phyloP scores from a whole-genome alignment of 2,329 filamentous ascomycete species.

The Sporothrix globosa region DNA sequence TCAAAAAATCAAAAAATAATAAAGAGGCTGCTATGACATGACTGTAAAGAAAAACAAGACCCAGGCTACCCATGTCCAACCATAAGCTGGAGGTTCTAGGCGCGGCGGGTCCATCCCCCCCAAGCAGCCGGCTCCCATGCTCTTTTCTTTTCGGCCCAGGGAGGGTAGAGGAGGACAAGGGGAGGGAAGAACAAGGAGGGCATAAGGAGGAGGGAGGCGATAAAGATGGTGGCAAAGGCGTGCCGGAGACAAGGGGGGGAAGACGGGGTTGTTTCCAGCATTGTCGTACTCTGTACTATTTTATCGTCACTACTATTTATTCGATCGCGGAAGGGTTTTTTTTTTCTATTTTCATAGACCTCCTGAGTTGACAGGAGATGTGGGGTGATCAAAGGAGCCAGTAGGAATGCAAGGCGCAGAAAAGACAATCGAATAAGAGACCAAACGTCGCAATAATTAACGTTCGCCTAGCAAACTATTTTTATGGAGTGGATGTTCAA shows the following conservation, averaged over 20 bases:
- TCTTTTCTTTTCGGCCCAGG: neutral
- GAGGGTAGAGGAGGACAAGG: constrained; percentile 3
- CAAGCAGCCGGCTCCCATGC: constrained; percentile 28
- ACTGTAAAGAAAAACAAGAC: neutral
- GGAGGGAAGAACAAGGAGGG: neutral
- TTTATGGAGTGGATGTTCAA: neutral
- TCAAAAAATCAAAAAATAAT: no score
- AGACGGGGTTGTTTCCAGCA: no score
- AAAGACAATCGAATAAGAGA: neutral
- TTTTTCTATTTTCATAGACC: neutral
- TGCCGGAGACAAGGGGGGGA: neutral
- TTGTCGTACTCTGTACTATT: neutral
- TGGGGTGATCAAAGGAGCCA: constrained; percentile 7
- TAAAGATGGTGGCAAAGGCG: constrained; percentile 2
- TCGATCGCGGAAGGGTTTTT: neutral
- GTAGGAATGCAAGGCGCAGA: neutral
- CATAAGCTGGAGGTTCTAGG: constrained; percentile 11
- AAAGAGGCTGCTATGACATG: neutral
- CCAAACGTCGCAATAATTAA: neutral
- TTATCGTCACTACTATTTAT: neutral
- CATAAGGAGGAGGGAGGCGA: constrained; percentile 8
- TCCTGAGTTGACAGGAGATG: constrained; percentile 22
- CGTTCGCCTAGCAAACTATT: neutral
- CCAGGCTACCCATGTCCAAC: neutral
- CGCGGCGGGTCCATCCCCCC: constrained; percentile 19